A percentile compares a stretch with the other conserved stretches of the same genome.
Conservation (phyloP, 2,329 filamentous ascomycete genomes). For the Cytospora piceae region DNA sequence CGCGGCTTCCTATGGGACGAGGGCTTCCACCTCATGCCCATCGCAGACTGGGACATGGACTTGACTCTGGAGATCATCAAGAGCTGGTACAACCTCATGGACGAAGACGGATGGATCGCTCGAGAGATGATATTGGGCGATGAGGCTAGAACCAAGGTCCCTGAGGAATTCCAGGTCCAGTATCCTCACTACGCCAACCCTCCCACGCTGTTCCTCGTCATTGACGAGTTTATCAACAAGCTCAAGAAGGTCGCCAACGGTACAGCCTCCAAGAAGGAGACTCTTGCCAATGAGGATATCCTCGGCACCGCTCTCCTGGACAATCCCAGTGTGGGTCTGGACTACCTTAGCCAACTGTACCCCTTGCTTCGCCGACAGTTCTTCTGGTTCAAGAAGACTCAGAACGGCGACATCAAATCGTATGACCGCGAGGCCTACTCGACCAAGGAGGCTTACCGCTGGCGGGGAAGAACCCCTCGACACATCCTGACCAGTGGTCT, state of each 20-base stretch:
- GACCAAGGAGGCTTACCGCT: conserved; percentile 89
- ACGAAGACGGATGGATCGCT: conserved; percentile 96
- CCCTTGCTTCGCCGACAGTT: conserved; percentile 88
- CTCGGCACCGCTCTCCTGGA: conserved; percentile 68
- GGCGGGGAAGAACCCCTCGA: conserved; percentile 84
- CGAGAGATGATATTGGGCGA: conserved; percentile 92
- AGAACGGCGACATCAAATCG: conserved; percentile 84
- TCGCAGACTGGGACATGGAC: conserved; percentile 93
- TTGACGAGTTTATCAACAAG: conserved; percentile 83
- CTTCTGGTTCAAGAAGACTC: conserved; percentile 92
- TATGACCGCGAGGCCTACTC: conserved; percentile 91
- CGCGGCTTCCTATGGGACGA: conserved; percentile 98
- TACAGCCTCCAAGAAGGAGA: conserved; percentile 49
- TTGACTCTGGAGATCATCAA: conserved; percentile 84
- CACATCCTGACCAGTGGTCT: conserved; percentile 93
- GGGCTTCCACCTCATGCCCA: conserved; percentile 89
- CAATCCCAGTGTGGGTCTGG: conserved; percentile 67
- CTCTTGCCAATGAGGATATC: conserved; percentile 46
- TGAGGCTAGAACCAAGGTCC: conserved; percentile 94
- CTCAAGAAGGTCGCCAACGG: conserved; percentile 60
- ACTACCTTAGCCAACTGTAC: conserved; percentile 78
- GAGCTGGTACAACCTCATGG: conserved; percentile 96
- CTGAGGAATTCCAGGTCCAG: conserved; percentile 88
- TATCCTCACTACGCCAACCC: conserved; percentile 98
- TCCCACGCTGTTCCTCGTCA: conserved; percentile 87